Percentiles rank a stretch among this genome's conserved stretches.
phyloP scores from a whole-genome alignment of 805 yeast genomes.

The Naumovozyma castellii region DNA sequence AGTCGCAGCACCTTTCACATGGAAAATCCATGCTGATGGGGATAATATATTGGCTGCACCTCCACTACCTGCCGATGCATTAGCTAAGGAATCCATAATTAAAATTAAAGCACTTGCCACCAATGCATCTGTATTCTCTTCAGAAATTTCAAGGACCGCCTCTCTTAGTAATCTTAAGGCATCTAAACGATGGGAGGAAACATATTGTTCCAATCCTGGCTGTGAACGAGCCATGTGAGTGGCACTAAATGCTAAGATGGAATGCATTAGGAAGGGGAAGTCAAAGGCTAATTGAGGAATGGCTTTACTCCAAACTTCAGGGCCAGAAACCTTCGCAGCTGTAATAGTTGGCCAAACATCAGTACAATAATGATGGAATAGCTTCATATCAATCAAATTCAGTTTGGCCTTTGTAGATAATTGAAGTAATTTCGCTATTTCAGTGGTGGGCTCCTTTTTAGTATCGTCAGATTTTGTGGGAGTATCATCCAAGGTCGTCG shows the following conservation, averaged over 20 bases:
- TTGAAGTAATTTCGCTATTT: slow-evolving; percentile 17
- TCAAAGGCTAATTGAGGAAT: slow-evolving; percentile 83
- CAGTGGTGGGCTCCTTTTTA: not conserved
- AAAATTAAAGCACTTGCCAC: slow-evolving; percentile 85
- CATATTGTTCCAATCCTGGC: slow-evolving; percentile 67
- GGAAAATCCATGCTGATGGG: slow-evolving; percentile 94
- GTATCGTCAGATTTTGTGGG: not conserved
- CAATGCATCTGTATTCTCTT: slow-evolving; percentile 83
- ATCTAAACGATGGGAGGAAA: slow-evolving; percentile 79
- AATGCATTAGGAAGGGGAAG: slow-evolving; percentile 86
- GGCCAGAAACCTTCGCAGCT: slow-evolving; percentile 79
- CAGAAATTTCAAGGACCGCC: slow-evolving; percentile 74
- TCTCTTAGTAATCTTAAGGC: slow-evolving; percentile 73
- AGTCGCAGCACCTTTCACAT: slow-evolving; percentile 94
- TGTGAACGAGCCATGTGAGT: slow-evolving; percentile 78
- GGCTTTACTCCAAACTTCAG: slow-evolving; percentile 74
- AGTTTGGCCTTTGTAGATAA: slow-evolving; percentile 31
- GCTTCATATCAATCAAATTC: slow-evolving; percentile 65
- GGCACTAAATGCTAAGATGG: slow-evolving; percentile 82
- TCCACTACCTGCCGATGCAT: slow-evolving; percentile 41
- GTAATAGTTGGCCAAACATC: slow-evolving; percentile 81
- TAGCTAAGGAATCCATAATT: slow-evolving; percentile 89
- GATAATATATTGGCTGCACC: slow-evolving; percentile 46
- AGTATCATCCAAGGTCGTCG: not conserved
- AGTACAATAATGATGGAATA: slow-evolving; percentile 82